phyloP scores from a whole-genome alignment of 441 rosid genomes.

The Aquilaria agallochum region DNA sequence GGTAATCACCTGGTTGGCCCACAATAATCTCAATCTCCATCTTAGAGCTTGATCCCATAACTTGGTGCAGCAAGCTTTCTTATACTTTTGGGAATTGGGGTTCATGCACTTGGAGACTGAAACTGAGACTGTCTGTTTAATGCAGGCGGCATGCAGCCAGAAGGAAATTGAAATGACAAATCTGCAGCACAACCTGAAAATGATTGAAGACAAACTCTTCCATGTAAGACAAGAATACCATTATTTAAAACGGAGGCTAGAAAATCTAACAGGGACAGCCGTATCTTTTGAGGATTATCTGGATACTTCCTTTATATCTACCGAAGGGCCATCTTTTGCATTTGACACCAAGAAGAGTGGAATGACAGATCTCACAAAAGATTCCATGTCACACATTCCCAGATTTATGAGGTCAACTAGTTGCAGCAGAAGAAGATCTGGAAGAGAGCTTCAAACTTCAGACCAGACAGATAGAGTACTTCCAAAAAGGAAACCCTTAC shows the following conservation, averaged over 20 bases:
- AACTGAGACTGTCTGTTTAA: slow-evolving; percentile 14
- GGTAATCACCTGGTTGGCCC: slow-evolving; percentile 13
- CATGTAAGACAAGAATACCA: slow-evolving; percentile 31
- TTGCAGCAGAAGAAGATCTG: slow-evolving; percentile 59
- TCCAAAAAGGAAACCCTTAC: slow-evolving; percentile 35
- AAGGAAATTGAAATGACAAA: slow-evolving; percentile 49
- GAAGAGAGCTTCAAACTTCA: slow-evolving; percentile 24
- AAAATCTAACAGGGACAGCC: slow-evolving; percentile 35
- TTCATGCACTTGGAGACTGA: slow-evolving; percentile 4
- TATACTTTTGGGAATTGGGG: background rate
- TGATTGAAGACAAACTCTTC: slow-evolving; percentile 54
- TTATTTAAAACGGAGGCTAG: slow-evolving; percentile 35
- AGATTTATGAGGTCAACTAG: slow-evolving; percentile 75
- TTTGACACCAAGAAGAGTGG: slow-evolving; percentile 19
- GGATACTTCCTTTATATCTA: slow-evolving; percentile 21
- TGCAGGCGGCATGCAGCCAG: slow-evolving; percentile 44
- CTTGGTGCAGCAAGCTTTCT: slow-evolving; percentile 3
- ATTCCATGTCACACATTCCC: slow-evolving; percentile 39
- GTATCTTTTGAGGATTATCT: slow-evolving; percentile 25
- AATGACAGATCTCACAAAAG: slow-evolving; percentile 24
- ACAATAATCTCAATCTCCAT: slow-evolving; percentile 6
- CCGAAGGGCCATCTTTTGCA: slow-evolving; percentile 28
- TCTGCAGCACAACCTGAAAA: slow-evolving; percentile 42
- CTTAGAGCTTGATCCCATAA: slow-evolving; percentile 5
- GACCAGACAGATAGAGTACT: slow-evolving; percentile 20